phyloP scores from a whole-genome alignment of 2,329 filamentous ascomycete genomes.

The Microcyclosporella mali region DNA sequence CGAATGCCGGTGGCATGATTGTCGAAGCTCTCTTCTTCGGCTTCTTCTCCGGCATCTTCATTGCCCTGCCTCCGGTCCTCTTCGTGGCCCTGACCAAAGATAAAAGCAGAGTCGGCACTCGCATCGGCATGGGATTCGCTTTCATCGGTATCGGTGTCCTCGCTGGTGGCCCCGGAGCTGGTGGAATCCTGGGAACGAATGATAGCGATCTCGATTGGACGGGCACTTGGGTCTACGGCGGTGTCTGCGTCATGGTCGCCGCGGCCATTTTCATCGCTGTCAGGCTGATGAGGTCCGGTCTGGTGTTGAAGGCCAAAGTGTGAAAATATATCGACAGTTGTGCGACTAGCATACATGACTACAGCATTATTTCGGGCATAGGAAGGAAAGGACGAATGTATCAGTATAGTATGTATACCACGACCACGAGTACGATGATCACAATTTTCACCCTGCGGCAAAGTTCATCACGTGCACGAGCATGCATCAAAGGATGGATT shows the following conservation, averaged over 20 bases:
- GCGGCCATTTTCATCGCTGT: slow-evolving; percentile 23
- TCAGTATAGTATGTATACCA: no score
- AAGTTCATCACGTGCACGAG: no score
- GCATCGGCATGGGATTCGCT: slow-evolving; percentile 28
- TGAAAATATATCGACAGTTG: slow-evolving; percentile 8
- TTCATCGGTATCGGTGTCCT: slow-evolving; percentile 32
- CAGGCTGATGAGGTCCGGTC: slow-evolving; percentile 22
- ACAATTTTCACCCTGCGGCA: no score
- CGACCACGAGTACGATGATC: no score
- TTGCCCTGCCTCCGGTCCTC: slow-evolving; percentile 37
- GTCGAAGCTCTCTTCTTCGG: slow-evolving; percentile 35
- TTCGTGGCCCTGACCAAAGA: slow-evolving; percentile 38
- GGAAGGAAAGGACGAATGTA: no score
- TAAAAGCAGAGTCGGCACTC: slow-evolving; percentile 37
- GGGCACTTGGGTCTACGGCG: slow-evolving; percentile 32
- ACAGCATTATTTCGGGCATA: no score
- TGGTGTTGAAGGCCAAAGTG: slow-evolving; percentile 26
- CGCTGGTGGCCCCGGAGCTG: slow-evolving; percentile 33
- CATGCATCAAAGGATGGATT: no score
- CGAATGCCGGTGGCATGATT: slow-evolving; percentile 31
- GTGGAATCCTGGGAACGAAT: slow-evolving; percentile 56
- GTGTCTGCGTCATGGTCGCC: slow-evolving; percentile 22
- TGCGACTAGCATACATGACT: no score
- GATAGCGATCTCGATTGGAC: slow-evolving; percentile 53
- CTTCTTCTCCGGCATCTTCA: slow-evolving; percentile 41